phyloP scores from a whole-genome alignment of 163 green algal species.

The Coccomyxa subellipsoidea region DNA sequence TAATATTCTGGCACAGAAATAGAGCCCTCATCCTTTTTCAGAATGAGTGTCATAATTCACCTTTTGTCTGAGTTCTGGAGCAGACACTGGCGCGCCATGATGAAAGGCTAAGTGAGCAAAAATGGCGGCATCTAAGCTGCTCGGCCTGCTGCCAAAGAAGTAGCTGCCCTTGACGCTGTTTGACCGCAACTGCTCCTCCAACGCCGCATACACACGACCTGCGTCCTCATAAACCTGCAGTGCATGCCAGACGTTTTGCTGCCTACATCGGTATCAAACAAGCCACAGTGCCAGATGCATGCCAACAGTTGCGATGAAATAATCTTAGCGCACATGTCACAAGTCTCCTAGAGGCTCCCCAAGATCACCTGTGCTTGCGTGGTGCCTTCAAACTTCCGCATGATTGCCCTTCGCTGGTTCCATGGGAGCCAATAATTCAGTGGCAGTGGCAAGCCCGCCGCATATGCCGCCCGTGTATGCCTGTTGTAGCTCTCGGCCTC shows the following conservation, averaged over 20 bases:
- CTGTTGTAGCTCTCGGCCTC: constrained; percentile 42
- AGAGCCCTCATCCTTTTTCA: neutral
- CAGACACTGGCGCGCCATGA: constrained; percentile 28
- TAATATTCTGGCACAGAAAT: neutral
- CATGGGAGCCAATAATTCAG: constrained; percentile 34
- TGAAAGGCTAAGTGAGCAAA: constrained; percentile 46
- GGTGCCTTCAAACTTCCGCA: neutral
- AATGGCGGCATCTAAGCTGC: constrained; percentile 44
- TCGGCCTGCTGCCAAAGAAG: constrained; percentile 38
- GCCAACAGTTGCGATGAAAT: neutral
- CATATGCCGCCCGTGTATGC: constrained; percentile 35
- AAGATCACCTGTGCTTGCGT: constrained; percentile 16
- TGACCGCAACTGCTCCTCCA: constrained; percentile 20
- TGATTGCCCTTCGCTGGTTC: constrained; percentile 15
- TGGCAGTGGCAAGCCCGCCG: constrained; percentile 38
- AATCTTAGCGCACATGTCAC: too few species aligned
- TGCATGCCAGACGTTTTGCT: neutral
- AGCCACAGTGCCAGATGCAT: neutral
- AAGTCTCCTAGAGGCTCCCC: neutral
- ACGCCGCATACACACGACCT: constrained; percentile 15
- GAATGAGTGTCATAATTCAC: neutral
- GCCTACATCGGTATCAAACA: neutral
- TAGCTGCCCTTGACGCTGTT: constrained; percentile 21
- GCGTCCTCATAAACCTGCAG: constrained; percentile 38
- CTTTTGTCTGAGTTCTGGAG: constrained; percentile 31